Evolutionary conservation across 768 basidiomycete species (phyloP), one percentile per base, ranked within the genome.

Genomic region (Leccinum subgranulosum): DNA sequence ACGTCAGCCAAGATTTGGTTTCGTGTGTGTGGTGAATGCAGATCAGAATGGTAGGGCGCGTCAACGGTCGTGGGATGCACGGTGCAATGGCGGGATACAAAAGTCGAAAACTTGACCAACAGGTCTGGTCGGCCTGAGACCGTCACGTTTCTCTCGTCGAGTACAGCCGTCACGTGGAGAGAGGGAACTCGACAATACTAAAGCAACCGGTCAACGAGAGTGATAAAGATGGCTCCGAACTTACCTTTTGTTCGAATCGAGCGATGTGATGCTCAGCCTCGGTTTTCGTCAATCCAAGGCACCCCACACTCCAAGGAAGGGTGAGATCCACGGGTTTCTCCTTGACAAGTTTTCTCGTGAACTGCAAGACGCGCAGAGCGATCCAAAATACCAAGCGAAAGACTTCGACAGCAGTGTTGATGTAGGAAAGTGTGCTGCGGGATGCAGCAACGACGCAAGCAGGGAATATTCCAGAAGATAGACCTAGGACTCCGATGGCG

Each of bases 111-210:
- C 25, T 66, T 65, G 7, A 70, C 64, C 29, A 87, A 69, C 48
- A 77, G 53, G 58, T 82, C 78, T 3, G 85, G 85, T 50, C 73
- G 77, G 23, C 85, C 86, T 3, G 85, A 87, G 50, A 86, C 70
- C 11, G 85, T 85, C 54, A 84, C 71, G 54, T 75, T 79, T 11
- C 61, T 69, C 53, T 76, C 73, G 57, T 79, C 78, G 50, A 81
- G 72, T 56, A 83, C 71, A 9, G 83, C 81, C 1, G 84, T 84
- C 47, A 86, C 69, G 64, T 69, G 75, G 64, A 86, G 68, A 15
- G 64, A 54, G 1, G 66, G 64, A 48, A 57, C 47, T 41, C 54
- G 64, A 59, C 55, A 54, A 51, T 59, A 54, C 57, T 64, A 49
- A 54, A 49, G 2, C 9, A n/a, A 39, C n/a, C 14, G 21, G 23